Conservation (phyloP, 257 asterid species). For the Scutellaria barbata region DNA sequence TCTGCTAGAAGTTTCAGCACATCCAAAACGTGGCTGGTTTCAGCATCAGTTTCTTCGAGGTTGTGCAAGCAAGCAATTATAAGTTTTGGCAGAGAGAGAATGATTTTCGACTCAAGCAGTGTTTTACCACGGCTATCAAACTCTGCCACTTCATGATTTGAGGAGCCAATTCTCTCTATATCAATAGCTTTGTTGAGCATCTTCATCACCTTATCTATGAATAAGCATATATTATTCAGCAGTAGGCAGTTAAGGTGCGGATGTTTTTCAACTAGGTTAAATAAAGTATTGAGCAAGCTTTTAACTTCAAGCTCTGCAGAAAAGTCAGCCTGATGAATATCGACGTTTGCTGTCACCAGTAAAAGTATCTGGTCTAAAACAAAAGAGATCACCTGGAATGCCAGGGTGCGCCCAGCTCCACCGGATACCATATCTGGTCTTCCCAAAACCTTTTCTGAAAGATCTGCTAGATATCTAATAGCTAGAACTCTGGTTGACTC, state of each 20-base stretch:
- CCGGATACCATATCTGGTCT: constrained; percentile 47
- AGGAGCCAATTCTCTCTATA: constrained; percentile 36
- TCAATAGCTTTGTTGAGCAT: constrained; percentile 35
- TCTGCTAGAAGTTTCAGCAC: constrained; percentile 58
- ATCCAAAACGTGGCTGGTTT: constrained; percentile 45
- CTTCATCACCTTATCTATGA: constrained; percentile 52
- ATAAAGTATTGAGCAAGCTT: constrained; percentile 56
- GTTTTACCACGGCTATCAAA: constrained; percentile 34
- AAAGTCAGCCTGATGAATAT: constrained; percentile 42
- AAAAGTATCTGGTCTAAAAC: constrained; percentile 51
- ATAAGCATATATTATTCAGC: constrained; percentile 53
- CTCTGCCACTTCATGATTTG: constrained; percentile 34
- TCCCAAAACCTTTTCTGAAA: constrained; percentile 60
- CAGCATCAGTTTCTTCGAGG: constrained; percentile 44
- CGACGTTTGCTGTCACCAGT: constrained; percentile 41
- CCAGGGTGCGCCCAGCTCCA: constrained; percentile 50
- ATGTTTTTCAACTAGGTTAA: constrained; percentile 56
- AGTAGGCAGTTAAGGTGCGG: constrained; percentile 49
- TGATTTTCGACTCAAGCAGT: constrained; percentile 41
- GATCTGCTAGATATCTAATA: constrained; percentile 53
- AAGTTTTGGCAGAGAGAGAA: constrained; percentile 54
- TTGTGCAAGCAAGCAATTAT: constrained; percentile 59
- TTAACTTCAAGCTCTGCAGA: constrained; percentile 57
- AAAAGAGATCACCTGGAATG: constrained; percentile 50
- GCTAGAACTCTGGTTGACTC: constrained; percentile 57